These are phyloP conservation scores for Hibiscus trionum DNA, from an alignment of 345 rosid species.

Conservation along the genomic window DNA sequence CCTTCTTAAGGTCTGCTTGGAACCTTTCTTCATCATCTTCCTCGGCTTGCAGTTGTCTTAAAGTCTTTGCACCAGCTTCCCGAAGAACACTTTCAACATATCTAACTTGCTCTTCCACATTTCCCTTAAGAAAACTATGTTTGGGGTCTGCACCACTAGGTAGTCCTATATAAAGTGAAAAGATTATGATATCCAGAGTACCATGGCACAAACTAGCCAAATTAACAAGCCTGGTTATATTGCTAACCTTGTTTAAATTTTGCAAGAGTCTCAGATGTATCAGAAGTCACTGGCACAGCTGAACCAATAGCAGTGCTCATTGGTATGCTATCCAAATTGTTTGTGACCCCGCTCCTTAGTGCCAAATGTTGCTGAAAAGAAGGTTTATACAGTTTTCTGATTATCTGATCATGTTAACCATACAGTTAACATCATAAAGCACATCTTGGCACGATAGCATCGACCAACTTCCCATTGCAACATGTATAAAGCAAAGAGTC, in stretches of 20 bases:
- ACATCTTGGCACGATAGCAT: not conserved
- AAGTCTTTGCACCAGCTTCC: constrained; percentile 54
- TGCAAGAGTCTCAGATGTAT: constrained; percentile 20
- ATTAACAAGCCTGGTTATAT: constrained; percentile 5
- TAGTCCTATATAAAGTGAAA: constrained; percentile 30
- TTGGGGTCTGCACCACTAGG: constrained; percentile 31
- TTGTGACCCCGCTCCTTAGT: constrained; percentile 26
- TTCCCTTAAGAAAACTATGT: constrained; percentile 32
- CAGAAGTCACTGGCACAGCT: constrained; percentile 18
- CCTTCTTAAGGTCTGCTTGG: constrained; percentile 81
- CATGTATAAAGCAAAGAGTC: constrained; percentile 5
- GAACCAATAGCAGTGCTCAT: constrained; percentile 24
- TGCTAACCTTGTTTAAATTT: constrained; percentile 48
- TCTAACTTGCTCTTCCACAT: constrained; percentile 16
- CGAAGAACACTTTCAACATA: constrained; percentile 22
- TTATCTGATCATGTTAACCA: not conserved
- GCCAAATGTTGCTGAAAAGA: constrained; percentile 35
- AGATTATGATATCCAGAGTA: not conserved
- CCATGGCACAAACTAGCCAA: not conserved
- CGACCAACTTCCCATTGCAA: constrained; percentile 12
- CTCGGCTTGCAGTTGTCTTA: constrained; percentile 71
- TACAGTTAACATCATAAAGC: not conserved
- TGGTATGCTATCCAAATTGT: constrained; percentile 26
- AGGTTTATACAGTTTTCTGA: constrained; percentile 2
- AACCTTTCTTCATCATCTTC: constrained; percentile 90